phyloP scores from a whole-genome alignment of 108 stramenopile genomes.

The Stephanodiscus minutulus region DNA sequence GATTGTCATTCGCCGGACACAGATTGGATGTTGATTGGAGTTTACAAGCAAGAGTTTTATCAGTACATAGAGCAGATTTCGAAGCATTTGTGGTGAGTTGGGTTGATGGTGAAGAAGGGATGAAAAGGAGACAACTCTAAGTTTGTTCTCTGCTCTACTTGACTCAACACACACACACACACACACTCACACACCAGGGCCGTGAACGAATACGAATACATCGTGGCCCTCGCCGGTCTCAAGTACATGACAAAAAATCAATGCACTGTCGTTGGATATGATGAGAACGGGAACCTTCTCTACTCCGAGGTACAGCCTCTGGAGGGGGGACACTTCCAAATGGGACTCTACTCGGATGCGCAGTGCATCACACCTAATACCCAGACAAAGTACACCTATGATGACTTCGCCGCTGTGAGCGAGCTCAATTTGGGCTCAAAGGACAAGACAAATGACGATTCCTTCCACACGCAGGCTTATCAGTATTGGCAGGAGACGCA shows the following conservation, averaged over 20 bases:
- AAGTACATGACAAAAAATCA: constrained; percentile 84
- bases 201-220: constrained; percentile 83
- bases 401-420: constrained; percentile 70
- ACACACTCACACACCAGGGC: too few relatives aligned
- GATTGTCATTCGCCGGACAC: constrained; percentile 84
- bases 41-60: constrained; percentile 89
- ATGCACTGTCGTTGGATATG: constrained; percentile 65
- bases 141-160: too few relatives aligned
- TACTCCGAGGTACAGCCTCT: constrained; percentile 72
- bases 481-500: constrained; percentile 67
- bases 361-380: constrained; percentile 59
- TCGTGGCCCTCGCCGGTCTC: constrained; percentile 80
- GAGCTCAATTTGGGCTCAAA: too few relatives aligned
- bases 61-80: constrained; percentile 91
- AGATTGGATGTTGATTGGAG: constrained; percentile 77
- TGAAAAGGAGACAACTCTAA: too few relatives aligned
- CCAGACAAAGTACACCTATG: constrained; percentile 58
- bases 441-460: too few relatives aligned
- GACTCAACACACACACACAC: too few relatives aligned
- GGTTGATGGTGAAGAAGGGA: too few relatives aligned
- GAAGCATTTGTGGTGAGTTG: constrained; percentile 80
- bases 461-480: too few relatives aligned
- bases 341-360: constrained; percentile 78
- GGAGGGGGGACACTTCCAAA: constrained; percentile 62
- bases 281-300: constrained; percentile 55